Conservation (phyloP, 306 rosid species). For the barrel medic (Medicago truncatula) region MtrunA17r5.0-ANR NC_053044.1:31315001-31315500, state of each 20-base stretch:
- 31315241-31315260: conserved; percentile 63
- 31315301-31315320: conserved; percentile 78
- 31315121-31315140: conserved; percentile 5
- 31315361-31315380: conserved; percentile 67
- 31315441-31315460: conserved; percentile 45
- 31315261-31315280: conserved; percentile 55
- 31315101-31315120: background rate
- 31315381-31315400: conserved; percentile 37
- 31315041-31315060: conserved; percentile 6
- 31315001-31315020: background rate
- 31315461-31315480: conserved; percentile 45
- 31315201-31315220: conserved; percentile 93
- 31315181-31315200: conserved; percentile 62
- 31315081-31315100: background rate
- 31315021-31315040: background rate
- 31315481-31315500: conserved; percentile 40
- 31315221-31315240: conserved; percentile 81
- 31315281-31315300: conserved; percentile 75
- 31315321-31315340: conserved; percentile 55
- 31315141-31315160: background rate
- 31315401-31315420: conserved; percentile 35
- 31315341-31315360: conserved; percentile 89
- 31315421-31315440: conserved; percentile 49
- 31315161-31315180: conserved; percentile 18
- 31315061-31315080: conserved; percentile 8